phyloP scores from a whole-genome alignment of 176 grass and related monocot genomes.

The Juncus effusus region DNA sequence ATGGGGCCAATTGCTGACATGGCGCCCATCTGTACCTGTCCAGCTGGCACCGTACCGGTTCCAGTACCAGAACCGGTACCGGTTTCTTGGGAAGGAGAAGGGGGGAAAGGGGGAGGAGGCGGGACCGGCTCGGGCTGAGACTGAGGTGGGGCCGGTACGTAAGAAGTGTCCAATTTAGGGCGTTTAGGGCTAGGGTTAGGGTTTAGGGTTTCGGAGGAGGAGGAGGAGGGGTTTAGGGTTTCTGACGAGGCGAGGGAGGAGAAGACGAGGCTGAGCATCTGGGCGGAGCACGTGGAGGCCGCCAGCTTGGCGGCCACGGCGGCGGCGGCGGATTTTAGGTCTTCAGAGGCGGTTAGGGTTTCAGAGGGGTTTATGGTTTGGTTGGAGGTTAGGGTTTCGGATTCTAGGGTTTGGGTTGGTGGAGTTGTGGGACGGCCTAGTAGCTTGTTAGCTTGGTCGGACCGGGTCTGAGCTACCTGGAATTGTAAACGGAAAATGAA shows the following conservation, averaged over 20 bases:
- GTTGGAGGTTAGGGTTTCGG: constrained; percentile 31
- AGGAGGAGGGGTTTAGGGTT: constrained; percentile 17
- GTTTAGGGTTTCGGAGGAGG: background rate
- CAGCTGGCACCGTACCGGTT: constrained; percentile 6
- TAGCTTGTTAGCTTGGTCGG: constrained; percentile 44
- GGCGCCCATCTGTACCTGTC: no score
- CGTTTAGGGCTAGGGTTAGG: constrained; percentile 6
- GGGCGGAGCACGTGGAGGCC: constrained; percentile 26
- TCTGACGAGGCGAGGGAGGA: constrained; percentile 41
- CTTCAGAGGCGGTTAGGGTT: constrained; percentile 27
- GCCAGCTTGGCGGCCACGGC: constrained; percentile 38
- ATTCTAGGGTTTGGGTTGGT: constrained; percentile 22
- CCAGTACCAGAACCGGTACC: background rate
- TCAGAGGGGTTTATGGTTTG: constrained; percentile 31
- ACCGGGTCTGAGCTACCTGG: constrained; percentile 56
- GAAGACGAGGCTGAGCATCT: constrained; percentile 33
- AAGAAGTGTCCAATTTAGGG: background rate
- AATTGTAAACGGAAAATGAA: no score
- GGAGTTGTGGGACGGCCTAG: constrained; percentile 26
- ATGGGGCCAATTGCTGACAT: constrained; percentile 17
- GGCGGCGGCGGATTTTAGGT: constrained; percentile 31
- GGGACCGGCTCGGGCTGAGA: constrained; percentile 21
- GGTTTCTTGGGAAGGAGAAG: constrained; percentile 16
- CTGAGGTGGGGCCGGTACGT: constrained; percentile 11
- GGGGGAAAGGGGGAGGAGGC: constrained; percentile 20